A percentile compares a stretch with the other conserved stretches of the same genome.
Evolutionary conservation across 129 eudicot species (phyloP).

Genomic region (Tagetes erecta): DNA sequence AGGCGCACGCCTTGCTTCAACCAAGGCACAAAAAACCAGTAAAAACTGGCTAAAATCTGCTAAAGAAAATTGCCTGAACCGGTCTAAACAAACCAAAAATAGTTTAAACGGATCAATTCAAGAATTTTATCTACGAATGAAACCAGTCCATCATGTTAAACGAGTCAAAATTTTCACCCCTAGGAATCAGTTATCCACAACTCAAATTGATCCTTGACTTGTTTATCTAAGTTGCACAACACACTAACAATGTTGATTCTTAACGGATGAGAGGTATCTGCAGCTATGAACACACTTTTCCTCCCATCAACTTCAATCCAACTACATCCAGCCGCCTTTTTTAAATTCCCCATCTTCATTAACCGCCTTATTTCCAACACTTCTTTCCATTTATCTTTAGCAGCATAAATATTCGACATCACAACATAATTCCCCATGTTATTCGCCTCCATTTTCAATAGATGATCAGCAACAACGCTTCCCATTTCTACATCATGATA

Average conservation of each 20-base stretch:
- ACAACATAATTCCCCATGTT: conserved; percentile 78
- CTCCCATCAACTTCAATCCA: conserved; percentile 77
- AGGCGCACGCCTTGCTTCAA: too few relatives aligned
- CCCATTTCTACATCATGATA: conserved; percentile 67
- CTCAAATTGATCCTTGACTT: conserved; percentile 45
- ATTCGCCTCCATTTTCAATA: conserved; percentile 42
- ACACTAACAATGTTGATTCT: conserved; percentile 41
- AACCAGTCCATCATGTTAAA: too few relatives aligned
- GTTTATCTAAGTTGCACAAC: conserved; percentile 51
- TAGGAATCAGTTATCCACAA: conserved; percentile 13
- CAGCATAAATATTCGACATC: conserved; percentile 84
- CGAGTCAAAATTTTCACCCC: too few relatives aligned
- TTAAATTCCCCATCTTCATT: conserved; percentile 66
- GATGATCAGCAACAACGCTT: conserved; percentile 50
- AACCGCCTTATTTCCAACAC: conserved; percentile 69
- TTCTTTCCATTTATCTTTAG: conserved; percentile 80
- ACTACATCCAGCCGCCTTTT: conserved; percentile 81
- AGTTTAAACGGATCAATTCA: too few relatives aligned
- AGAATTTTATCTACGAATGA: too few relatives aligned
- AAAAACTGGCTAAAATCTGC: too few relatives aligned
- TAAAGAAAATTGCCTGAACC: too few relatives aligned
- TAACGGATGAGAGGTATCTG: conserved; percentile 64
- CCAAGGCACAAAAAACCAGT: too few relatives aligned
- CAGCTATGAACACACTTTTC: conserved; percentile 65
- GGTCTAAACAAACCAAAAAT: too few relatives aligned